Conservation (phyloP, 768 basidiomycete genomes). For the Auricularia auricula-judae region DNA sequence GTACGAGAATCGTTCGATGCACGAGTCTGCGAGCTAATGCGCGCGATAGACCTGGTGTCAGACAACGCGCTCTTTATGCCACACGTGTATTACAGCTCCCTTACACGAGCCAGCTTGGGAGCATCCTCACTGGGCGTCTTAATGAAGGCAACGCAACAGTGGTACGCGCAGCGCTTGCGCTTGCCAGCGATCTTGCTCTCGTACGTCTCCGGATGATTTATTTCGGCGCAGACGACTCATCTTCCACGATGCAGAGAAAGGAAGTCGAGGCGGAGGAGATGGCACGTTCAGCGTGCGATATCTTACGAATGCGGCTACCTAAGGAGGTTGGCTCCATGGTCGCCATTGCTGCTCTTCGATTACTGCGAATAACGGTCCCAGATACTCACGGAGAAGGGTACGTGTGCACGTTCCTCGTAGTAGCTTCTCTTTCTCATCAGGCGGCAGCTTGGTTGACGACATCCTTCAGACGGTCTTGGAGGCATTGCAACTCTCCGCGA, state of each 20-base stretch:
- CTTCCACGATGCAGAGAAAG: neutral
- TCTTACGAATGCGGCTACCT: neutral
- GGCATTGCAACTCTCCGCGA: neutral
- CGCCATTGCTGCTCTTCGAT: neutral
- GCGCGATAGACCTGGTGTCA: slow-evolving; percentile 42
- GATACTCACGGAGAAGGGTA: neutral
- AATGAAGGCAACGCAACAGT: neutral
- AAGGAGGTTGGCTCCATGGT: neutral
- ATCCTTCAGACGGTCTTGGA: neutral
- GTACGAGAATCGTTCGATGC: no score
- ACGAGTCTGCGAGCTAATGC: no score
- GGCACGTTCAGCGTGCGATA: neutral
- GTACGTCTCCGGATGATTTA: neutral
- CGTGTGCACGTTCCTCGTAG: neutral
- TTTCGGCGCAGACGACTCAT: neutral
- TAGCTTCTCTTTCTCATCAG: neutral
- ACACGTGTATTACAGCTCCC: slow-evolving; percentile 32
- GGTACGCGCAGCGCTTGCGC: neutral
- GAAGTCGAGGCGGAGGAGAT: neutral
- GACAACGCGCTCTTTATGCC: slow-evolving; percentile 50
- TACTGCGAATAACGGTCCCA: neutral
- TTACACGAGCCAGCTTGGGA: neutral
- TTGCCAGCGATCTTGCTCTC: neutral
- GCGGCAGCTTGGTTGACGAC: neutral
- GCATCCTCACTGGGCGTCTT: neutral